phyloP scores from a whole-genome alignment of 441 rosid genomes.

The Populus hybrid region DNA sequence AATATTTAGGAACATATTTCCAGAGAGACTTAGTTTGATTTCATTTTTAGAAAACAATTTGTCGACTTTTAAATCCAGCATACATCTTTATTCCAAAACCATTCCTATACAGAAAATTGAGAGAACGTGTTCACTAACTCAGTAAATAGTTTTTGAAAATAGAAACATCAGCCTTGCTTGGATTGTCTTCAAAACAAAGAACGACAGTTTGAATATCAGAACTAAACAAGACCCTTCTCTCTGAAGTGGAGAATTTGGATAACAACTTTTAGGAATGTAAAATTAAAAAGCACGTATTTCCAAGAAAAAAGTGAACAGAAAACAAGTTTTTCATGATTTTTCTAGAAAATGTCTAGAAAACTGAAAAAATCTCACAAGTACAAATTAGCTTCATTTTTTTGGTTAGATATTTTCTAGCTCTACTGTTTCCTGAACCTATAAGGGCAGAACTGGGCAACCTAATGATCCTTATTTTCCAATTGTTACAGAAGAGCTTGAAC shows the following conservation, averaged over 20 bases:
- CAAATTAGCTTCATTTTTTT: too few relatives aligned
- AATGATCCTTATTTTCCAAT: too few relatives aligned
- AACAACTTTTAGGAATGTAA: background rate
- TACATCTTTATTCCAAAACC: background rate
- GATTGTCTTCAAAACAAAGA: background rate
- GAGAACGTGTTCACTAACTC: background rate
- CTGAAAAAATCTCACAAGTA: too few relatives aligned
- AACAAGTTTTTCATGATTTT: too few relatives aligned
- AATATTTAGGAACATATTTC: background rate
- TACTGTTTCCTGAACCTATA: too few relatives aligned
- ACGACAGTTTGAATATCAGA: background rate
- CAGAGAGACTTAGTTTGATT: background rate
- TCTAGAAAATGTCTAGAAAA: too few relatives aligned
- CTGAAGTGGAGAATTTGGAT: background rate
- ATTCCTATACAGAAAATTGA: background rate
- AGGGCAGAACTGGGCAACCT: too few relatives aligned
- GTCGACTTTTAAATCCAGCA: background rate
- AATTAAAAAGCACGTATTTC: too few relatives aligned
- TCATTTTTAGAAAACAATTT: background rate
- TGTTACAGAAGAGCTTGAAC: too few relatives aligned
- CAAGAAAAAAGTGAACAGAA: too few relatives aligned
- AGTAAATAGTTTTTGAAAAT: background rate
- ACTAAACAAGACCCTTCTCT: background rate
- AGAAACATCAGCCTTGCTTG: background rate
- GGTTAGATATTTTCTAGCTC: too few relatives aligned